A percentile compares a stretch with the other conserved stretches of the same genome.
Evolutionary conservation across 352 stramenopile species (phyloP).

Genomic region (Phytophthora fragariaefolia): DNA sequence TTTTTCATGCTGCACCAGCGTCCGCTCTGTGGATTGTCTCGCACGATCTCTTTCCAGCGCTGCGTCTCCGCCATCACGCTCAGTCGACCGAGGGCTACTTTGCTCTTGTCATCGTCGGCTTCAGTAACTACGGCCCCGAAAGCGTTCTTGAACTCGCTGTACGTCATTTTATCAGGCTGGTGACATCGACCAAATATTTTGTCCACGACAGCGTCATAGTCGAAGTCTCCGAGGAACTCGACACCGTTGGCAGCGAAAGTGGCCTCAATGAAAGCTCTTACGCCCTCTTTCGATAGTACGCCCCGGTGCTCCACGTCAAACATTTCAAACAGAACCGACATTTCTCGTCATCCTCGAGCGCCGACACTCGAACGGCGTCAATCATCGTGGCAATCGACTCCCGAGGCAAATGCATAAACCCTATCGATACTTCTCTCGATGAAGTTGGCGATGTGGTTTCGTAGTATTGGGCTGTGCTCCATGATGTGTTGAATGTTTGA

Average conservation of each 20-base stretch:
- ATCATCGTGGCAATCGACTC: slow-evolving; percentile 65
- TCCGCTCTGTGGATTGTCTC: slow-evolving; percentile 24
- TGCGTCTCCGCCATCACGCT: slow-evolving; percentile 5
- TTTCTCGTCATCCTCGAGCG: slow-evolving; percentile 55
- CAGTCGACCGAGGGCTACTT: slow-evolving; percentile 16
- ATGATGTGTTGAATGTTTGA: slow-evolving; percentile 45
- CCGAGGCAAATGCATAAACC: slow-evolving; percentile 50
- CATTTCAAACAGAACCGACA: slow-evolving; percentile 50
- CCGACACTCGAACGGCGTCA: slow-evolving; percentile 51
- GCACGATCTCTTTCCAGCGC: slow-evolving; percentile 10
- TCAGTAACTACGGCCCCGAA: slow-evolving; percentile 46
- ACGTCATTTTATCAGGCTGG: slow-evolving; percentile 57
- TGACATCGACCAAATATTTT: slow-evolving; percentile 56
- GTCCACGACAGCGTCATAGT: slow-evolving; percentile 54
- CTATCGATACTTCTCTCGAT: slow-evolving; percentile 15
- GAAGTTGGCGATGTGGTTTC: no score
- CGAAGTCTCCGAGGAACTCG: slow-evolving; percentile 56
- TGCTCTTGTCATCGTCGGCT: slow-evolving; percentile 33
- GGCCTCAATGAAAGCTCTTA: slow-evolving; percentile 64
- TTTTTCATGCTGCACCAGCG: slow-evolving; percentile 37
- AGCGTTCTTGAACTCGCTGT: slow-evolving; percentile 54
- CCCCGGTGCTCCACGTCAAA: slow-evolving; percentile 60
- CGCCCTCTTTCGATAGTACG: slow-evolving; percentile 53
- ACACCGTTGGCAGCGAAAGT: slow-evolving; percentile 64
- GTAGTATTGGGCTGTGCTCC: slow-evolving; percentile 32